Percentiles rank a stretch among this genome's conserved stretches.
Evolutionary conservation across 495 filamentous ascomycete genomes (phyloP).

Genomic region (Apodospora peruviana): DNA sequence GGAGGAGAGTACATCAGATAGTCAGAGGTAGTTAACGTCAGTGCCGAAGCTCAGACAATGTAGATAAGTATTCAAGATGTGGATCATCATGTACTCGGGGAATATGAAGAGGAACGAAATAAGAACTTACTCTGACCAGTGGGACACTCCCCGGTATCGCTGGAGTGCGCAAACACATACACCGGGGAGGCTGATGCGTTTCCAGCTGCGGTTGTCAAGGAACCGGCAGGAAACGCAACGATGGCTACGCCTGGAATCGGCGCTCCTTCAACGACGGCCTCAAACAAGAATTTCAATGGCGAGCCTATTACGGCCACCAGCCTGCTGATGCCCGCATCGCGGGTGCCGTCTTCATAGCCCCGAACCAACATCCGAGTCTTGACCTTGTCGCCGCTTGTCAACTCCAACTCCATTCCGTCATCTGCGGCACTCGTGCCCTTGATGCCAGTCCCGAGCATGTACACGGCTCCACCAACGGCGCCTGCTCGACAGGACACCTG

Average conservation of each 20-base stretch:
- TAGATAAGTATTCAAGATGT: conserved; percentile 94
- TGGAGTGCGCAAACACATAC: conserved; percentile 72
- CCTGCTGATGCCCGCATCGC: conserved; percentile 24
- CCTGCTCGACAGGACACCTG: conserved; percentile 90
- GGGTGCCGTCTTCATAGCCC: conserved; percentile 27
- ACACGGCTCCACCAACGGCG: conserved; percentile 86
- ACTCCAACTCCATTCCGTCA: conserved; percentile 37
- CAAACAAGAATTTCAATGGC: conserved; percentile 60
- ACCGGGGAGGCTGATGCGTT: conserved; percentile 48
- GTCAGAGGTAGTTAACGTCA: conserved; percentile 87
- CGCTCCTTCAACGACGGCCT: conserved; percentile 63
- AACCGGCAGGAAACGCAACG: conserved; percentile 59
- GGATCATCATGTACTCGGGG: conserved; percentile 65
- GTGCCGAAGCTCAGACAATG: conserved; percentile 83
- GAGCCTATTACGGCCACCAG: conserved; percentile 65
- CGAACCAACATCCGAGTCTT: conserved; percentile 51
- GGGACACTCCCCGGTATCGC: conserved; percentile 86
- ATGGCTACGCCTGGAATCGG: conserved; percentile 70
- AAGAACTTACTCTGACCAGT: conserved; percentile 72
- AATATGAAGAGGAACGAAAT: conserved; percentile 6
- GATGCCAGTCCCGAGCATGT: conserved; percentile 72
- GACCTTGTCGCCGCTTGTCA: conserved; percentile 58
- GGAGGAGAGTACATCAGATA: conserved; percentile 65
- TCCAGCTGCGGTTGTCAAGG: conserved; percentile 30
- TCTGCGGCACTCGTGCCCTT: conserved; percentile 21